Base-by-base conservation (phyloP, 177 flowering plant species). In the Vitis hybrid region DNA sequence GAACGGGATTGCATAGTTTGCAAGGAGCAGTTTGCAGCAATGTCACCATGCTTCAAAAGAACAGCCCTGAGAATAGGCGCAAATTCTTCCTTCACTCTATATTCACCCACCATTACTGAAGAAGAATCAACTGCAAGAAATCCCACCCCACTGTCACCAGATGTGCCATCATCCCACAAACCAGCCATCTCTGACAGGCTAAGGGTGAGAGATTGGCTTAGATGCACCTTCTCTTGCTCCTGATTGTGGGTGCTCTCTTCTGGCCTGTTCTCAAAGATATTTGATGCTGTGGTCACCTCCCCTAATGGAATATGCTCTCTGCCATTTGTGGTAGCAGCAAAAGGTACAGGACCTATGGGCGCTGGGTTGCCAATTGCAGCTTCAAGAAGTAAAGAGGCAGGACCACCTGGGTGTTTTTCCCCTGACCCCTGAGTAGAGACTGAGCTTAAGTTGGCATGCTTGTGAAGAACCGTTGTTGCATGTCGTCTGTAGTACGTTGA, bases 41-140 rank as follows among this genome's bases (percentile, higher is more conserved):
- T 70, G 48, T 74, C 73, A n/a, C 77, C 77, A 64, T 74, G 66
- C 50, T 69, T 74, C 15, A 17, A 62, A 51, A 74, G 14, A 58
- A 74, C 15, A 10, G 5, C 30, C n/a, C 56, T 40, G 6, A 74
- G 69, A 7, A 60, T 15, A 18, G 64, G 65, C 2, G 17, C 69
- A 2, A n/a, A 49, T 57, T 60, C 60, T 18, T 60, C 50, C 56
- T 74, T 58, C 26, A 74, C 77, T 51, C 62, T 67, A 15, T 73
- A 73, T 18, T 63, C 67, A 9, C 32, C 21, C 0, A 73, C 68
- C 12, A 54, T 30, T 56, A 62, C 67, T 63, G 48, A 56, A 62
- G 52, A 26, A 56, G 52, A 10, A 57, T 52, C 15, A 6, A 14
- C 2, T 5, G 21, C 34, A 19, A 2, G 15, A 21, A 34, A 62